A percentile compares a stretch with the other conserved stretches of the same genome.
phyloP scores from a whole-genome alignment of 805 yeast species.

The Scheffersomyces stipitis region DNA sequence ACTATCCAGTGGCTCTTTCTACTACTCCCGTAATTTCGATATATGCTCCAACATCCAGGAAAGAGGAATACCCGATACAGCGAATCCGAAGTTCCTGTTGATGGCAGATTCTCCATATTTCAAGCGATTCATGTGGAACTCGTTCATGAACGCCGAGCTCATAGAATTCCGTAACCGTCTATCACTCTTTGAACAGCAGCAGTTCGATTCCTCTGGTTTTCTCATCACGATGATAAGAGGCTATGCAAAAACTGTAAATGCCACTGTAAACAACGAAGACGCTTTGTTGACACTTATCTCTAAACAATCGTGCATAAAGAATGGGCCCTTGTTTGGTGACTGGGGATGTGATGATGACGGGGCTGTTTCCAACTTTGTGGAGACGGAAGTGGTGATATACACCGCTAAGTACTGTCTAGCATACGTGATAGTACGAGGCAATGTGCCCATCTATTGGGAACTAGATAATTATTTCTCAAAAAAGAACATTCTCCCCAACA shows the following conservation, averaged over 20 bases:
- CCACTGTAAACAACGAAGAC: conserved; percentile 27
- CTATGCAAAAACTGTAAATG: conserved; percentile 47
- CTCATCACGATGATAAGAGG: conserved; percentile 51
- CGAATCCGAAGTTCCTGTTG: conserved; percentile 18
- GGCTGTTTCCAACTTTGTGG: conserved; percentile 50
- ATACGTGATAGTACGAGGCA: conserved; percentile 49
- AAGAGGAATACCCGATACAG: conserved; percentile 26
- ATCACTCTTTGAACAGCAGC: conserved; percentile 35
- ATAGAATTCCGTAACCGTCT: conserved; percentile 47
- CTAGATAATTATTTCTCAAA: conserved; percentile 42
- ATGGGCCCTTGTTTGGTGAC: conserved; percentile 54
- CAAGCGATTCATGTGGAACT: conserved; percentile 52
- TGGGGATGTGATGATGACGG: conserved; percentile 61
- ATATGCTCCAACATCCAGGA: conserved; percentile 46
- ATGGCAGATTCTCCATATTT: conserved; percentile 41
- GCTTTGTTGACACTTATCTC: conserved; percentile 50
- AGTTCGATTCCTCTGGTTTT: conserved; percentile 49
- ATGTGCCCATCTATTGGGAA: conserved; percentile 58
- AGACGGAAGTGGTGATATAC: conserved; percentile 50
- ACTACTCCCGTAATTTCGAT: conserved; percentile 49
- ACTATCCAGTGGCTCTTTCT: conserved; percentile 48
- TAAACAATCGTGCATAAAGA: conserved; percentile 49
- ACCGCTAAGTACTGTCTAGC: conserved; percentile 41
- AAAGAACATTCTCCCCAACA: conserved; percentile 30
- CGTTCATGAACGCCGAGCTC: conserved; percentile 45